Evolutionary conservation across 805 yeast species (phyloP), one percentile per base, ranked within the genome.

Genomic region (Candida tallmaniae): DNA sequence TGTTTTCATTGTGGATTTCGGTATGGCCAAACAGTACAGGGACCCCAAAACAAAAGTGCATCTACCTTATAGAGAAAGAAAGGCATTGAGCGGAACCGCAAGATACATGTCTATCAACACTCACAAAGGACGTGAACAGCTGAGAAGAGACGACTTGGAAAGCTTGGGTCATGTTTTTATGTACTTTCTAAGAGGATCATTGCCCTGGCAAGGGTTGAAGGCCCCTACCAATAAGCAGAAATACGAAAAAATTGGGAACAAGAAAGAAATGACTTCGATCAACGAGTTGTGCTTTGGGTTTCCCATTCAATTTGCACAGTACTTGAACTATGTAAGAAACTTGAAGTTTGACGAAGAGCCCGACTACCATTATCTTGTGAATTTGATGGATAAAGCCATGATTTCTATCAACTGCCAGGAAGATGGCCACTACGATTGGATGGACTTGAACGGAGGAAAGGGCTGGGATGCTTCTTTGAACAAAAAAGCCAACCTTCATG

Each of bases 161-260:
- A 77, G 84, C 6, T 62, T 83, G 47, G 93, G 90, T 12, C 93
- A 83, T 60, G 93, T 83, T 0, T 83, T 83, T 52, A 76, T 83
- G 53, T 83, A 83, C 57, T 83, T 83, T 50, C 58, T 83, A 36
- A 73, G 84, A 51, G 93, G 94, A 19, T 81, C 78, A 42, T 68
- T 83, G 52, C 94, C 94, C 29, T 83, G 94, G 94, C 94, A 83
- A 61, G 94, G 94, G n/a, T 63, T 83, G 40, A 83, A 83, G 58
- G 93, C 90, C 2, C 87, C 87, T 39, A 83, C 86, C n/a, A 83
- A 83, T 56, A 83, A 84, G 55, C 73, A 78, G 45, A 83, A 83
- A 56, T 83, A 83, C 54, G 93, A 84, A 56, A 83, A 83, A 53
- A 84, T 84, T 56, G 93, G 93, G 19, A 83, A 82, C 45, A 82